Base-by-base conservation (phyloP, 2,329 filamentous ascomycete species). In the Lecanicillium sp. region DNA sequence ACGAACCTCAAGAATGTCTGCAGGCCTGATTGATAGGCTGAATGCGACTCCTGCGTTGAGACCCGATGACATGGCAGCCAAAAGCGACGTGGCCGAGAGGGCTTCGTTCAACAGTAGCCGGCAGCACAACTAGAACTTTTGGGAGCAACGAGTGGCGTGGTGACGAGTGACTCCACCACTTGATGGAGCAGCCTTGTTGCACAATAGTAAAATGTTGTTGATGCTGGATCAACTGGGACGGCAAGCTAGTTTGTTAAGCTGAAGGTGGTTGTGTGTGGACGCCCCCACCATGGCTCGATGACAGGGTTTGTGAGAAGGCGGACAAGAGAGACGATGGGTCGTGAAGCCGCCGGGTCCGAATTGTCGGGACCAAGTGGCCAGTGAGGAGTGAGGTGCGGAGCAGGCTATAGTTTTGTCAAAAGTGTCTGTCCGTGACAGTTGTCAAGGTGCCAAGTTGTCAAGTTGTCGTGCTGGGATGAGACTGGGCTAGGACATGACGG, bases 311-410 rank as follows among this genome's bases (percentile, higher is more conserved):
- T 8, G 29, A 14, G 44, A 30, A 12, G 33, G 30, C 20, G 8
- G 33, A 46, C 9, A 30, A 23, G 9, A 14, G 8, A 46, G 26
- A 14, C 35, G 20, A 48, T 29, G 21, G 17, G 19, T 26, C 45
- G 27, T 20, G 38, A 42, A 48, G 45, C 38, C 38, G 45, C 38
- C 38, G 45, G 38, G 38, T 7, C 45, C 45, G 30, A 27, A 48
- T 36, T 48, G 38, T 30, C 45, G 45, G 45, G 45, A 42, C 45
- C 45, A 42, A 42, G 19, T 5, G 20, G 11, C 45, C 45, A 48
- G 45, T 48, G 27, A 48, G 4, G n/a, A 14, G 7, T 6, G 32
- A n/a, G 30, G 8, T 40, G 44, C 44, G 44, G 44, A 47, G 44
- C 23, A 41, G 19, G 37, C 29, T 29, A 40, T n/a, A n/a, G n/a